Evolutionary conservation across 345 rosid species (phyloP), one percentile per base, ranked within the genome.

Genomic region (Corymbia maculata): DNA sequence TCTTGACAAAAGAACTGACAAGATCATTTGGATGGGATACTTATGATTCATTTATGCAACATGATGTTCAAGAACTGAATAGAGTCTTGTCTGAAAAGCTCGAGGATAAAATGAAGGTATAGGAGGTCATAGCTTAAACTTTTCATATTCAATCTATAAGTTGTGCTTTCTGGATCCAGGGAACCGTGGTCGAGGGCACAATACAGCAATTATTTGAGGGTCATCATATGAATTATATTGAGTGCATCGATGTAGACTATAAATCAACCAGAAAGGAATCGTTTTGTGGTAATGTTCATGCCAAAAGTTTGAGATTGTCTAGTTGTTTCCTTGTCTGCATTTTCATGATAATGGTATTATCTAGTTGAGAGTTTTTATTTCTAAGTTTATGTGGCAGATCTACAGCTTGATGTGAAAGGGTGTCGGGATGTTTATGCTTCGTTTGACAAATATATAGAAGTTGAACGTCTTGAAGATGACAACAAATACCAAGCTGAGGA

Each of bases 11-110:
- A 89, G 98, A 95, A 91, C 86, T 97, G 90, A 97, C 99, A 70
- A 96, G 95, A 89, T 97, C 99, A 87, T 97, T 97, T 94, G 99
- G 99, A 75, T 97, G 99, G 99, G 99, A 97, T 88, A 95, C 99
- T 32, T 95, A 94, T 90, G 99, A 97, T 93, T 97, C 99, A 89
- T 97, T 97, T 91, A 94, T 97, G 99, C 99, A 97, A 88, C 99
- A 97, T 92, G 99, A 97, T 91, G 99, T 97, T 64, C 99, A 97
- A 92, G 99, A 97, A 91, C 97, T 97, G 52, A 97, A 97, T 89
- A 95, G 99, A 89, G 99, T 97, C 52, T 93, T 97, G 13, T 92
- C 94, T 90, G 99, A 97, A 92, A 97, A 97, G 94, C 97, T 96
- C 87, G 99, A 97, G 90, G 97, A 95, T 86, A 97, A 95, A 92